phyloP scores from a whole-genome alignment of 345 rosid genomes.

The Eucalyptus guilfoylei region DNA sequence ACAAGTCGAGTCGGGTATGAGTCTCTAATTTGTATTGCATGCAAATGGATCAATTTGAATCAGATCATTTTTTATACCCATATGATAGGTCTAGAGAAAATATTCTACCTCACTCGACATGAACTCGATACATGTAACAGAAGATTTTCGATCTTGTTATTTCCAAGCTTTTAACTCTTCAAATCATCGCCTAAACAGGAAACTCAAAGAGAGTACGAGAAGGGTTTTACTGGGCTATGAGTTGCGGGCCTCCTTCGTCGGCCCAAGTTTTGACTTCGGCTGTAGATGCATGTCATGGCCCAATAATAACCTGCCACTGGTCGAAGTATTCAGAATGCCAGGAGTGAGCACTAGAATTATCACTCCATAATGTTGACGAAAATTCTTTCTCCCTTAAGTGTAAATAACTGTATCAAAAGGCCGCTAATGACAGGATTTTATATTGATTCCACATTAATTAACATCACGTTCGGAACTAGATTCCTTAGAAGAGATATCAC shows the following conservation, averaged over 20 bases:
- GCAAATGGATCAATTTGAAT: too few relatives aligned
- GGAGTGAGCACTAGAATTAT: neutral
- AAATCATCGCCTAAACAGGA: neutral
- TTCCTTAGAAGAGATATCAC: neutral
- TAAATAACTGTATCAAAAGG: neutral
- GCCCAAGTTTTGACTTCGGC: neutral
- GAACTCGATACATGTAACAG: neutral
- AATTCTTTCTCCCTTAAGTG: neutral
- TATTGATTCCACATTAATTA: neutral
- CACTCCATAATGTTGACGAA: neutral
- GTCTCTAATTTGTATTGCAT: neutral
- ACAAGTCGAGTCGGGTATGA: fast-evolving
- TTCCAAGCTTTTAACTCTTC: neutral
- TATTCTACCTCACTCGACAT: neutral
- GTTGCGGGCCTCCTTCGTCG: neutral
- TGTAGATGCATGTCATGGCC: neutral
- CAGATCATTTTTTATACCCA: too few relatives aligned
- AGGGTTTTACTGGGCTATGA: neutral
- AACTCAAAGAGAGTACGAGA: neutral
- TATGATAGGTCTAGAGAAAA: neutral
- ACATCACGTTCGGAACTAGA: neutral
- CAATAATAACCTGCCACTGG: neutral
- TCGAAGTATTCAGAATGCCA: neutral
- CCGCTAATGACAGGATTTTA: neutral
- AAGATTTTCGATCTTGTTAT: neutral